Conservation (phyloP, 108 stramenopile species). For the Parietichytrium sp. region DNA sequence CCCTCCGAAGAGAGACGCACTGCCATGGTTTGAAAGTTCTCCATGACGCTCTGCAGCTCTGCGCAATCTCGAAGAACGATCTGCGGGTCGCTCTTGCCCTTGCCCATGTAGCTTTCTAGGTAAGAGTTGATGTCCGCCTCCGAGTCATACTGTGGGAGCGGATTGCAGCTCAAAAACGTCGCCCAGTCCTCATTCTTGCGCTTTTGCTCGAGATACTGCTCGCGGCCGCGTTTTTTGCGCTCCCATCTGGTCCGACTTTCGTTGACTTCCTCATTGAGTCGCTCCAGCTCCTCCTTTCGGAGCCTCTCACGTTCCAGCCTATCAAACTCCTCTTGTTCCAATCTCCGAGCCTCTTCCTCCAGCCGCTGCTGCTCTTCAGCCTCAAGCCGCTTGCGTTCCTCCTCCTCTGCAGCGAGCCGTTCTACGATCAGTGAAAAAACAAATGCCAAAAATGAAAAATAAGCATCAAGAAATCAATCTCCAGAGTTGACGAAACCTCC, state of each 20-base stretch:
- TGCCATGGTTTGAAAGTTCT: not conserved
- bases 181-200: not conserved
- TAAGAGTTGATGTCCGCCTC: constrained; percentile 30
- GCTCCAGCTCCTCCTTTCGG: not conserved
- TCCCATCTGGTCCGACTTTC: not conserved
- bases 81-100: not conserved
- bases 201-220: not conserved
- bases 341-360: not conserved
- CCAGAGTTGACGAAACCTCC: too few relatives aligned
- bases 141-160: not conserved
- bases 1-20: not conserved
- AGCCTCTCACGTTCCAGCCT: constrained; percentile 23
- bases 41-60: not conserved
- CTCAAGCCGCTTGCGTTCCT: not conserved
- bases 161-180: not conserved
- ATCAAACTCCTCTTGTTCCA: constrained; percentile 16
- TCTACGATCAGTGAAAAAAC: too few relatives aligned
- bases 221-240: not conserved
- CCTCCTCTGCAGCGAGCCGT: constrained; percentile 24
- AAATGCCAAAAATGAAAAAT: too few relatives aligned
- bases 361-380: not conserved
- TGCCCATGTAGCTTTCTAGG: not conserved
- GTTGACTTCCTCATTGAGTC: constrained; percentile 3
- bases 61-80: not conserved
- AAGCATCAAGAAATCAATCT: too few relatives aligned